These are phyloP conservation scores for Scalesia atractyloides DNA, from an alignment of 129 eudicot genomes.

Conservation along the genomic window DNA sequence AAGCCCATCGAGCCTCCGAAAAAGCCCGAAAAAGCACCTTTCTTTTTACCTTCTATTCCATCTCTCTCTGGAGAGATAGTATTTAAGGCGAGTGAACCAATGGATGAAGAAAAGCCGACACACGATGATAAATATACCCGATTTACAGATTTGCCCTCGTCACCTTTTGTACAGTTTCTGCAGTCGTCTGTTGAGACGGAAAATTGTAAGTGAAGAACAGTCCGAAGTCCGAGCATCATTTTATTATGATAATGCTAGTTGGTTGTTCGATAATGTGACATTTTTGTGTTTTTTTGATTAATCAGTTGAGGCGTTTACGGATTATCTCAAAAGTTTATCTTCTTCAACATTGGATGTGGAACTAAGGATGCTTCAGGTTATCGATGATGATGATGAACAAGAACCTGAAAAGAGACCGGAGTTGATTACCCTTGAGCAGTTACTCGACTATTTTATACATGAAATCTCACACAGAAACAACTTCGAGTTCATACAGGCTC, in stretches of 20 bases:
- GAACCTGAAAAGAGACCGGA: slow-evolving; percentile 64
- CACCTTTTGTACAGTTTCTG: slow-evolving; percentile 71
- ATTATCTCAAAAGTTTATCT: slow-evolving; percentile 76
- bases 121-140: slow-evolving; percentile 26
- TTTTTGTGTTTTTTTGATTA: neutral
- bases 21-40: slow-evolving; percentile 89
- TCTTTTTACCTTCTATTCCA: slow-evolving; percentile 89
- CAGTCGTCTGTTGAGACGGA: slow-evolving; percentile 57
- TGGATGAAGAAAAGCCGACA: slow-evolving; percentile 45
- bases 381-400: slow-evolving; percentile 78
- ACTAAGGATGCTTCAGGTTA: slow-evolving; percentile 90
- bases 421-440: slow-evolving; percentile 57
- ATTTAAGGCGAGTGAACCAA: slow-evolving; percentile 49
- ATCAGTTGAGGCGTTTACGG: slow-evolving; percentile 78
- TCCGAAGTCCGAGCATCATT: neutral
- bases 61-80: slow-evolving; percentile 86
- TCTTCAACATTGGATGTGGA: slow-evolving; percentile 91
- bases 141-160: slow-evolving; percentile 38
- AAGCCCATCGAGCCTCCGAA: slow-evolving; percentile 97
- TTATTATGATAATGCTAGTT: neutral
- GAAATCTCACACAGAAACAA: slow-evolving; percentile 82
- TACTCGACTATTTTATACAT: slow-evolving; percentile 78
- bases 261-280: neutral
- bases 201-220: slow-evolving; percentile 49
- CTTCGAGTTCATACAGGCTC: slow-evolving; percentile 86